Percentiles rank a stretch among this genome's conserved stretches.
Conservation (phyloP, 192 early-diverging fungal genomes). For the Jimgerdemannia flammicorona region DNA sequence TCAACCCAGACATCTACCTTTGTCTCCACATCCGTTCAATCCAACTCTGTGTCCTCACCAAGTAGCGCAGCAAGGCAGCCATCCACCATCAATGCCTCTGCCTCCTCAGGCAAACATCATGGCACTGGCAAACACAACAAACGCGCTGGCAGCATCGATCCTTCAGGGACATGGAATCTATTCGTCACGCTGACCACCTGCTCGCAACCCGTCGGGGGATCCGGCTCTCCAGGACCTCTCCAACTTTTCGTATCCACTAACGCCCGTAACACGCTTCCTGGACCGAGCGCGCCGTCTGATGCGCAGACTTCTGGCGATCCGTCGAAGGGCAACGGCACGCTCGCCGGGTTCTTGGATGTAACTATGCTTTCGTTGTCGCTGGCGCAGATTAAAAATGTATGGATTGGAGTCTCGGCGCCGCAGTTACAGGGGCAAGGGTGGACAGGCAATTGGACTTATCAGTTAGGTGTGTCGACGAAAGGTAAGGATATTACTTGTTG, state of each 20-base stretch:
- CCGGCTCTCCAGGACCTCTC: constrained; percentile 9
- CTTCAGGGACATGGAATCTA: constrained; percentile 2
- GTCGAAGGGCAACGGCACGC: constrained; percentile 3
- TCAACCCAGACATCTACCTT: not conserved
- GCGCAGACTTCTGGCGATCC: not conserved
- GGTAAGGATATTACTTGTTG: constrained; percentile 10
- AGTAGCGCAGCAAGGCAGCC: not conserved
- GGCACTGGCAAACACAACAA: not conserved
- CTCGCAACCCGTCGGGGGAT: constrained; percentile 18
- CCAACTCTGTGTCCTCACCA: not conserved
- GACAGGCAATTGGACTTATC: constrained; percentile 31
- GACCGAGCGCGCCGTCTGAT: constrained; percentile 4
- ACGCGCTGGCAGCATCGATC: not conserved
- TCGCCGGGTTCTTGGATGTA: constrained; percentile 13
- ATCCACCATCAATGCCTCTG: not conserved
- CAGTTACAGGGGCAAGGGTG: constrained; percentile 1
- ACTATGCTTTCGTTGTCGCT: not conserved
- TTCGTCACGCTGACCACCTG: constrained; percentile 27
- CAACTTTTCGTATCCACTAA: constrained; percentile 19
- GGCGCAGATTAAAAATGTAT: constrained; percentile 7
- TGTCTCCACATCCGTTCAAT: not conserved
- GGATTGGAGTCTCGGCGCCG: constrained; percentile 26
- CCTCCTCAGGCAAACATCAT: not conserved
- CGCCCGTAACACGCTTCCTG: constrained; percentile 21
- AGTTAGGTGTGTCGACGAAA: constrained; percentile 25